phyloP scores from a whole-genome alignment of 352 stramenopile species.

The Nannochloropsis limnetica region DNA sequence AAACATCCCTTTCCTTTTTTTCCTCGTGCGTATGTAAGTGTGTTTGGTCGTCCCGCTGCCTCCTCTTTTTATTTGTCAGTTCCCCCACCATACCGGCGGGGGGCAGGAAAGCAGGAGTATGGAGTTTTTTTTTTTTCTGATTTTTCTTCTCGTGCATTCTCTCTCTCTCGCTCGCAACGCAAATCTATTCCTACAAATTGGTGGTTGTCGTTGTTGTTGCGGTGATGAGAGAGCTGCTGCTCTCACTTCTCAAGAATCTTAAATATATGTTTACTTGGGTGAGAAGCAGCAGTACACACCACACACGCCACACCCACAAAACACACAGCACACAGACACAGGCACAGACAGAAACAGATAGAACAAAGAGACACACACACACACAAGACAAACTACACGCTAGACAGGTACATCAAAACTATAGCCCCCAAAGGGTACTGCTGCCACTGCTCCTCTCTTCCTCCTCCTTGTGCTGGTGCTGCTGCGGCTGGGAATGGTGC shows the following conservation, averaged over 20 bases:
- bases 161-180: background rate
- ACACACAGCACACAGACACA: background rate
- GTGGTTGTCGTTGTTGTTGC: background rate
- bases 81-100: no score
- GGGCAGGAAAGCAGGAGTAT: no score
- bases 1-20: background rate
- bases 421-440: constrained; percentile 32
- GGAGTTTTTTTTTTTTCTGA: background rate
- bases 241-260: background rate
- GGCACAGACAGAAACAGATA: background rate
- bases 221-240: background rate
- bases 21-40: no score
- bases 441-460: background rate
- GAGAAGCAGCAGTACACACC: background rate
- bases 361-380: background rate
- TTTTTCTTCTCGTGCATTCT: background rate
- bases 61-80: background rate
- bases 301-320: background rate
- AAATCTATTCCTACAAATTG: background rate
- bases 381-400: background rate
- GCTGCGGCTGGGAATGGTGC: no score
- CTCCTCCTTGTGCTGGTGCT: background rate
- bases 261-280: background rate
- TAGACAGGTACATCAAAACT: background rate
- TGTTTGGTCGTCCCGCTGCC: no score